A percentile compares a stretch with the other conserved stretches of the same genome.
Conservation (phyloP, 163 green algal species). For the Picocystis sp. region DNA sequence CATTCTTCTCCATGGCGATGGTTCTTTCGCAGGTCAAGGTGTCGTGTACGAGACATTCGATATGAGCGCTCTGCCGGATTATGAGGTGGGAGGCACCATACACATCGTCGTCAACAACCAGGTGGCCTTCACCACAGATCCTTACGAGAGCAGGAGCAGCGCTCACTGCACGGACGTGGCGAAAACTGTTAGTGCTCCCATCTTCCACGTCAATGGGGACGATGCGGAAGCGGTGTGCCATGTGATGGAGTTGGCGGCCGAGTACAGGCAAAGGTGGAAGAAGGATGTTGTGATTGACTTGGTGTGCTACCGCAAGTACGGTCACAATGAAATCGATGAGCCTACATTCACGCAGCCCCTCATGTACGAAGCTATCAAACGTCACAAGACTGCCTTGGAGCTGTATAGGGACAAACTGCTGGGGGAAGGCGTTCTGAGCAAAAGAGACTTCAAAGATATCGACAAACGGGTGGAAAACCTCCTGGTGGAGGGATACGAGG, state of each 20-base stretch:
- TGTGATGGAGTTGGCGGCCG: slow-evolving; percentile 50
- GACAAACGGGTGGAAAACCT: slow-evolving; percentile 40
- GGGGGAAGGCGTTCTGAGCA: slow-evolving; percentile 43
- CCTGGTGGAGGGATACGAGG: slow-evolving; percentile 67
- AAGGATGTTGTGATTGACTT: slow-evolving; percentile 92
- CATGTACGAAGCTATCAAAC: slow-evolving; percentile 76
- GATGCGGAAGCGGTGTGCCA: slow-evolving; percentile 80
- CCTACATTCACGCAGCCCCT: slow-evolving; percentile 96
- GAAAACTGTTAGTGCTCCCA: slow-evolving; percentile 81
- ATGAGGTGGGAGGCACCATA: slow-evolving; percentile 82
- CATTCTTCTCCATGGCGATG: slow-evolving; percentile 93
- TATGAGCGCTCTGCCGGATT: slow-evolving; percentile 84
- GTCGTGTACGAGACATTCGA: slow-evolving; percentile 98
- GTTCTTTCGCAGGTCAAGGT: slow-evolving; percentile 74
- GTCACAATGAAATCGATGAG: slow-evolving; percentile 99
- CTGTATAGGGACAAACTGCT: slow-evolving; percentile 75
- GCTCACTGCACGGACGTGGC: slow-evolving; percentile 97
- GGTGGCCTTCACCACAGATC: slow-evolving; percentile 98
- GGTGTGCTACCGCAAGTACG: slow-evolving; percentile 61
- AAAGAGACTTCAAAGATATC: slow-evolving; percentile 44
- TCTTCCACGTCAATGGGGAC: slow-evolving; percentile 98
- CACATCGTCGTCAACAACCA: slow-evolving; percentile 80
- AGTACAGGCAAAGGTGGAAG: slow-evolving; percentile 73
- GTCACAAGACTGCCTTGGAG: slow-evolving; percentile 51
- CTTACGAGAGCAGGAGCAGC: slow-evolving; percentile 45